These are phyloP conservation scores for Lippia alba DNA, from an alignment of 305 asterid genomes.

Conservation along the genomic window DNA sequence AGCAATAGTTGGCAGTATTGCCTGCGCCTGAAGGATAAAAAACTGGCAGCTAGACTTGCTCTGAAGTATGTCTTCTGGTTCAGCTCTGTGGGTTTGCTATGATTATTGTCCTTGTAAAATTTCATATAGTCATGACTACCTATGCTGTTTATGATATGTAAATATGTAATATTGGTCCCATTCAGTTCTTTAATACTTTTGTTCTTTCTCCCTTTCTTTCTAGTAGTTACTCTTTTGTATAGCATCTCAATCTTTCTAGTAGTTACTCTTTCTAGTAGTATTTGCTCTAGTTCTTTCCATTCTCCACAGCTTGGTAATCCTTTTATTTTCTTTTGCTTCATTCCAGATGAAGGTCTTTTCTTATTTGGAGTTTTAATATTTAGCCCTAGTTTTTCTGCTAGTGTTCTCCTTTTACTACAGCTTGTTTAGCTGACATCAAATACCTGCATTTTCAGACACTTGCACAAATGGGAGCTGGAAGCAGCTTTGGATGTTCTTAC, in stretches of 20 bases:
- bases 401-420: constrained; percentile 18
- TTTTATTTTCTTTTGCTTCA: neutral
- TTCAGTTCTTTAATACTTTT: constrained; percentile 11
- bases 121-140: constrained; percentile 13
- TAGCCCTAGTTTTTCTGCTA: constrained; percentile 12
- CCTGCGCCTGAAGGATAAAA: constrained; percentile 88
- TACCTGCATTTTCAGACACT: constrained; percentile 57
- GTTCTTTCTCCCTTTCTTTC: constrained; percentile 5
- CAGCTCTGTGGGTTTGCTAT: constrained; percentile 35
- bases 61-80: constrained; percentile 68
- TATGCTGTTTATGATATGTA: constrained; percentile 24
- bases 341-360: neutral
- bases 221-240: constrained; percentile 5
- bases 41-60: constrained; percentile 86
- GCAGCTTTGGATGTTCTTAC: constrained; percentile 96
- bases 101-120: constrained; percentile 25
- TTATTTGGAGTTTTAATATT: neutral
- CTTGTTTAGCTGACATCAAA: constrained; percentile 25
- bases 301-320: neutral
- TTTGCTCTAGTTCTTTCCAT: neutral
- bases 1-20: constrained; percentile 98
- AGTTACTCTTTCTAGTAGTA: constrained; percentile 4
- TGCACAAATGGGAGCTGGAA: constrained; percentile 89
- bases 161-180: constrained; percentile 10
- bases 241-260: constrained; percentile 6